A percentile compares a stretch with the other conserved stretches of the same genome.
phyloP scores from a whole-genome alignment of 1,139 yeast genomes.

The Diutina rugosa region DNA sequence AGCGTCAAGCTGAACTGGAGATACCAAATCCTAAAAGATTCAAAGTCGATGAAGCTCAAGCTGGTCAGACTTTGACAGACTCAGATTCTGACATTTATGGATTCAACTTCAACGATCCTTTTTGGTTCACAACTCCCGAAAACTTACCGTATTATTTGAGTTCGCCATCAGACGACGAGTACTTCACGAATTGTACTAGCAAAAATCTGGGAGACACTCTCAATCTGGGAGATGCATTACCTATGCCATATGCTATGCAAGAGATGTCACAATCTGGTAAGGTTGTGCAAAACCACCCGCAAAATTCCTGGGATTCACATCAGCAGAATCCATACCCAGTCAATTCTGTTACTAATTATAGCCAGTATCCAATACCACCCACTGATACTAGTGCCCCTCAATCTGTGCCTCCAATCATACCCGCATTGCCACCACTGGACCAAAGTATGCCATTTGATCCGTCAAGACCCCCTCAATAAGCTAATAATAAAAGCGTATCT shows the following conservation, averaged over 20 bases:
- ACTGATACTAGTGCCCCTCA: background rate
- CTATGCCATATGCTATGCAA: background rate
- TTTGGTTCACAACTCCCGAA: slow-evolving; percentile 31
- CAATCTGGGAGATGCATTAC: background rate
- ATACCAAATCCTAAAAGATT: background rate
- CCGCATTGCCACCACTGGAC: background rate
- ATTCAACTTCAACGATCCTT: slow-evolving; percentile 27
- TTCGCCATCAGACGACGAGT: slow-evolving; percentile 20
- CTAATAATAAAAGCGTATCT: background rate
- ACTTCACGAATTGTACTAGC: background rate
- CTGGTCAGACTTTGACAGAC: background rate
- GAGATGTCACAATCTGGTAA: background rate
- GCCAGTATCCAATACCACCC: background rate
- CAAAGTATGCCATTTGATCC: background rate
- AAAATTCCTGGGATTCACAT: background rate
- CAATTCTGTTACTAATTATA: no score
- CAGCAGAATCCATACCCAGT: background rate
- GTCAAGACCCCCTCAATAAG: background rate
- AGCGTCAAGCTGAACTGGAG: slow-evolving; percentile 9
- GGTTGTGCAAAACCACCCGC: background rate
- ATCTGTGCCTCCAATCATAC: background rate
- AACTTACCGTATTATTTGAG: slow-evolving; percentile 25
- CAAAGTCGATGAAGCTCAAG: slow-evolving; percentile 11
- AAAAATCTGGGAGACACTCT: background rate
- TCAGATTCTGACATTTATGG: background rate